phyloP scores from a whole-genome alignment of 345 rosid genomes.

The Brassica incana region DNA sequence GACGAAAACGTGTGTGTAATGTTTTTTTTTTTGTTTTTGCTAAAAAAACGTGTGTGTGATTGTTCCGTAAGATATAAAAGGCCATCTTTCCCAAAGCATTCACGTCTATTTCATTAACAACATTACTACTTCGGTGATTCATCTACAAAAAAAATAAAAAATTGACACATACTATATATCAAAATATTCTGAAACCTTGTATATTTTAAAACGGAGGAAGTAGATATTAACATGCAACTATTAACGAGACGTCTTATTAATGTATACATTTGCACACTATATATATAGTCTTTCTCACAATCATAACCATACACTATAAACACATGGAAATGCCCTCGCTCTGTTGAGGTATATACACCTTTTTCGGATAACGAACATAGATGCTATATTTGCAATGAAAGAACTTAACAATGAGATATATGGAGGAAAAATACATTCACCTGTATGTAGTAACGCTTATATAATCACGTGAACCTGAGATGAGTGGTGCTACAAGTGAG shows the following conservation, averaged over 20 bases:
- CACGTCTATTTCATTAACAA: constrained; percentile 29
- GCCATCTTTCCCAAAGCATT: constrained; percentile 25
- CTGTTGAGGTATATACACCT: neutral
- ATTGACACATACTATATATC: no score
- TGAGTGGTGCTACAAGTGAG: constrained; percentile 12
- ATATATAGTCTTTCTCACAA: neutral
- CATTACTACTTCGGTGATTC: constrained; percentile 17
- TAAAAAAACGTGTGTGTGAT: constrained; percentile 29
- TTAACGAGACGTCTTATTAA: neutral
- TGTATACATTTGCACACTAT: neutral
- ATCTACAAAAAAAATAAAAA: neutral
- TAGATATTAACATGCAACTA: neutral
- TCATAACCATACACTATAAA: neutral
- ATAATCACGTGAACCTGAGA: constrained; percentile 32
- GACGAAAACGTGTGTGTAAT: no score
- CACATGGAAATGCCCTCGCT: neutral
- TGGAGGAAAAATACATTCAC: constrained; percentile 4
- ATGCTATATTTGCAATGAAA: neutral
- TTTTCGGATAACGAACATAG: neutral
- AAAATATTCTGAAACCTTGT: no score
- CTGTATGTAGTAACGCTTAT: constrained; percentile 13
- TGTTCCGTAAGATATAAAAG: constrained; percentile 36
- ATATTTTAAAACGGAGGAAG: neutral
- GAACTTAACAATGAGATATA: neutral
- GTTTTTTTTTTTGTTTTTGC: no score